A percentile compares a stretch with the other conserved stretches of the same genome.
These are phyloP conservation scores for Podila horticola DNA, from an alignment of 192 early-diverging fungal genomes.

Conservation along the genomic window DNA sequence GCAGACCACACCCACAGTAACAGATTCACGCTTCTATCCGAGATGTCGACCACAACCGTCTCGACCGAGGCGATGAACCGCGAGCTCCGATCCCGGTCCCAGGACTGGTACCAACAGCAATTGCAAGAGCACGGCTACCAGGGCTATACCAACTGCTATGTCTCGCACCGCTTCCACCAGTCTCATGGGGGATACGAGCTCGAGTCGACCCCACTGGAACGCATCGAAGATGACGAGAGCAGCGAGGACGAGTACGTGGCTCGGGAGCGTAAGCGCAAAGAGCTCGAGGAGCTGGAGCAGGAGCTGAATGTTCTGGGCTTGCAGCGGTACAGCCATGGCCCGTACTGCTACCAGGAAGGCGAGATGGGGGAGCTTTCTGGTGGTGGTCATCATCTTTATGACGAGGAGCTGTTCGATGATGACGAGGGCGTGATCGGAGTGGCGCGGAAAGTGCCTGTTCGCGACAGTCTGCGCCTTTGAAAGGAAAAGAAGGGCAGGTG, in stretches of 20 bases:
- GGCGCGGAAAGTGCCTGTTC: slow-evolving; percentile 2
- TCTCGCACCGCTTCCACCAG: neutral
- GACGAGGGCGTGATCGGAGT: neutral
- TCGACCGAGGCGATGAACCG: slow-evolving; percentile 1
- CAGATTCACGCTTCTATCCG: neutral
- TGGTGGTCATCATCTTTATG: neutral
- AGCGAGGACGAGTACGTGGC: neutral
- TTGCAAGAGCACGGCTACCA: slow-evolving; percentile 1
- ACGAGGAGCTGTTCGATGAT: neutral
- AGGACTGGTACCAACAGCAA: neutral
- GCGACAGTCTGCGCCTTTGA: neutral
- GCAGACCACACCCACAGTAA: neutral
- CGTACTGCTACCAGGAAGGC: neutral
- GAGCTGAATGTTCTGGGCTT: slow-evolving; percentile 15
- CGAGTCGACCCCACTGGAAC: neutral
- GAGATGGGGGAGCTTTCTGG: slow-evolving; percentile 13
- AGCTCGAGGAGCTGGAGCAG: slow-evolving; percentile 18
- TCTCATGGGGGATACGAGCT: neutral
- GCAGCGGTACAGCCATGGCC: neutral
- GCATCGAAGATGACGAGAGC: slow-evolving; percentile 7
- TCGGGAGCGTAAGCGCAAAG: neutral
- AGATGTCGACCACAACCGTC: neutral
- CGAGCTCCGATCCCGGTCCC: neutral
- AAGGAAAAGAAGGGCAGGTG: neutral
- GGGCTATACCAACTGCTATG: neutral